Evolutionary conservation across 2,329 filamentous ascomycete species (phyloP).

Genomic region (Harringtonia aguacate): DNA sequence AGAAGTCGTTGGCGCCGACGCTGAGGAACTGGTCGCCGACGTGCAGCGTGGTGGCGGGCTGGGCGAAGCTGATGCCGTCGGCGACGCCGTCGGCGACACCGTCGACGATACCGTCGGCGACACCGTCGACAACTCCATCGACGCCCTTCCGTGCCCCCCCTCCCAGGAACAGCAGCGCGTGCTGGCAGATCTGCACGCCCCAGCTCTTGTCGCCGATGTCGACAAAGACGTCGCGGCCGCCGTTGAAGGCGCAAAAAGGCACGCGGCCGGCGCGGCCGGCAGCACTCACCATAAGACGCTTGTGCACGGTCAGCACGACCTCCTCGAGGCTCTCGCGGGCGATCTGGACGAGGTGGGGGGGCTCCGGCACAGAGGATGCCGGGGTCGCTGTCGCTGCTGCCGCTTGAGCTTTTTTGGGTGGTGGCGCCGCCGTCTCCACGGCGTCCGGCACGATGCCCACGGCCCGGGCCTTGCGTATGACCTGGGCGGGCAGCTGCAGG

Average conservation of each 20-base stretch:
- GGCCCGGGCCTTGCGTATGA: constrained; percentile 82
- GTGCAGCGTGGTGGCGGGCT: constrained; percentile 54
- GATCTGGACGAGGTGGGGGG: constrained; percentile 52
- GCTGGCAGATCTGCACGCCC: constrained; percentile 85
- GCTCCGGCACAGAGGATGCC: too few species aligned
- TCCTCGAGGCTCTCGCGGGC: constrained; percentile 87
- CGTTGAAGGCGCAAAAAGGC: constrained; percentile 97
- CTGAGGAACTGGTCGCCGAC: constrained; percentile 96
- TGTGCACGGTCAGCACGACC: constrained; percentile 88
- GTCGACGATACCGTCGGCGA: constrained; percentile 46
- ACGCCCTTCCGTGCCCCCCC: constrained; percentile 54
- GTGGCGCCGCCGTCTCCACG: constrained; percentile 38
- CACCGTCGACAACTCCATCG: not conserved
- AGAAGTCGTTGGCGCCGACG: constrained; percentile 94
- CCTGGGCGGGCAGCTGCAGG: constrained; percentile 65
- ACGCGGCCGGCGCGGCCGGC: constrained; percentile 48
- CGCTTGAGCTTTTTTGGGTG: not conserved
- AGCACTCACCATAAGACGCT: constrained; percentile 72
- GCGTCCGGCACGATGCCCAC: constrained; percentile 59
- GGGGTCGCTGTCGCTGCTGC: not conserved
- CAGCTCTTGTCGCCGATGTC: constrained; percentile 98
- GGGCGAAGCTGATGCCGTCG: not conserved
- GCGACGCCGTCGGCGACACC: not conserved
- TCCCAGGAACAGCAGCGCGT: constrained; percentile 10
- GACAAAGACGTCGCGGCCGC: constrained; percentile 94